Percentiles rank a stretch among this genome's conserved stretches.
Conservation (phyloP, 768 basidiomycete species). For the Leccinellum albellum region DNA sequence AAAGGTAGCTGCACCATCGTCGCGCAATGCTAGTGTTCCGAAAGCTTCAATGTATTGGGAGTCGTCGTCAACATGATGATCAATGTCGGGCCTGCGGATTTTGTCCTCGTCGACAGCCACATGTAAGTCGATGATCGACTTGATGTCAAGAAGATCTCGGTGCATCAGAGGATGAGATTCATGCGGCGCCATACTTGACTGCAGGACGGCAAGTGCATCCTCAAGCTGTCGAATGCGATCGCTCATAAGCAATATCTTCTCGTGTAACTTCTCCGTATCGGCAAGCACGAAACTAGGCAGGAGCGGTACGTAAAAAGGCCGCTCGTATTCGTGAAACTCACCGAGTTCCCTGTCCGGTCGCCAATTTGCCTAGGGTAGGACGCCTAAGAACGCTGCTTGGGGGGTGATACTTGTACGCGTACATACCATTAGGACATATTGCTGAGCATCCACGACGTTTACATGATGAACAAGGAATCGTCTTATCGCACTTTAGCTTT, state of each 20-base stretch:
- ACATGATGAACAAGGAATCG: conserved; percentile 52
- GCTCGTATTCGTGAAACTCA: conserved; percentile 17
- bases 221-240: conserved; percentile 70
- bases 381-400: background rate
- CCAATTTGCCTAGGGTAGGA: conserved; percentile 47
- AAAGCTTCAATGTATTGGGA: conserved; percentile 63
- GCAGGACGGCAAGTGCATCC: conserved; percentile 57
- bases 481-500: conserved; percentile 76
- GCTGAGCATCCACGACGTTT: conserved; percentile 72
- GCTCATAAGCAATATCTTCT: conserved; percentile 64
- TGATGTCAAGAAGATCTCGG: conserved; percentile 59
- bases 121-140: conserved; percentile 67
- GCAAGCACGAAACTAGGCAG: conserved; percentile 60
- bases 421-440: conserved; percentile 65
- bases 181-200: conserved; percentile 40
- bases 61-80: conserved; percentile 31
- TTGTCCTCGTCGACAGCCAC: conserved; percentile 47
- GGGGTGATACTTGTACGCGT: background rate
- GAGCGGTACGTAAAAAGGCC: background rate
- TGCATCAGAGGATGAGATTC: conserved; percentile 59
- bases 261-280: conserved; percentile 65
- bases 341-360: conserved; percentile 78
- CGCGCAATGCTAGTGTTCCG: conserved; percentile 64
- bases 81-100: conserved; percentile 28
- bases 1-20: conserved; percentile 68